phyloP scores from a whole-genome alignment of 305 asterid genomes.

The Fraxinus paxiana region DNA sequence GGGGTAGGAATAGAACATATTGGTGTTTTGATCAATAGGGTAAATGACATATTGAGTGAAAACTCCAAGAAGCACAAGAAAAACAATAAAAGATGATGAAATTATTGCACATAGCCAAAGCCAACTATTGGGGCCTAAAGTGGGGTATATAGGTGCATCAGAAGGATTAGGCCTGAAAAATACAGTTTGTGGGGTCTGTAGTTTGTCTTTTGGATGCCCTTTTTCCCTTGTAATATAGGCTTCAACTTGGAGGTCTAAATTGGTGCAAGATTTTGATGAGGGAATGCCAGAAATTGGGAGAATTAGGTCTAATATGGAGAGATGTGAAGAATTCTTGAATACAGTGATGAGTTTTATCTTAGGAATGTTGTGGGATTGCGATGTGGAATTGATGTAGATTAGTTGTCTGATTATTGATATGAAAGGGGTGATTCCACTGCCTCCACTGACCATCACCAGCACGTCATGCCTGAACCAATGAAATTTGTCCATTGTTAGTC shows the following conservation, averaged over 20 bases:
- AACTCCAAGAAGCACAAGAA: constrained; percentile 45
- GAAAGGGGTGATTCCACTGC: constrained; percentile 92
- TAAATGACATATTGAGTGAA: constrained; percentile 49
- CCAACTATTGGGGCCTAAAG: constrained; percentile 58
- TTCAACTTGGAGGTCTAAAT: constrained; percentile 47
- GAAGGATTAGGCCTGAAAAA: constrained; percentile 45
- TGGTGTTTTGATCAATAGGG: constrained; percentile 55
- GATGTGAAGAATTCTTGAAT: constrained; percentile 54
- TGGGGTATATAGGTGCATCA: constrained; percentile 48
- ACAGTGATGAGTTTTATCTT: constrained; percentile 39
- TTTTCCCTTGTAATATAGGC: constrained; percentile 63
- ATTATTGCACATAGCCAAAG: constrained; percentile 65
- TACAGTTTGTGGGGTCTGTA: constrained; percentile 31
- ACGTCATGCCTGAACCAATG: constrained; percentile 61
- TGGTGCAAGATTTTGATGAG: constrained; percentile 28
- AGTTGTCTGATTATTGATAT: constrained; percentile 74
- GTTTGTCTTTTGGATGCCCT: constrained; percentile 34
- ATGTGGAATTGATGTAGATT: constrained; percentile 26
- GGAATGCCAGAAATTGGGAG: constrained; percentile 40
- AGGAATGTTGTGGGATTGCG: constrained; percentile 47
- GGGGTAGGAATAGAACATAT: constrained; percentile 48
- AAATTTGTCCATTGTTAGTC: background rate
- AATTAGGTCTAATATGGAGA: constrained; percentile 61
- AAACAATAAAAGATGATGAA: constrained; percentile 50
- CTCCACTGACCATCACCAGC: constrained; percentile 85